Percentiles rank a stretch among this genome's conserved stretches.
Conservation (phyloP, 345 rosid species). For the Gossypium sturtianum region DNA sequence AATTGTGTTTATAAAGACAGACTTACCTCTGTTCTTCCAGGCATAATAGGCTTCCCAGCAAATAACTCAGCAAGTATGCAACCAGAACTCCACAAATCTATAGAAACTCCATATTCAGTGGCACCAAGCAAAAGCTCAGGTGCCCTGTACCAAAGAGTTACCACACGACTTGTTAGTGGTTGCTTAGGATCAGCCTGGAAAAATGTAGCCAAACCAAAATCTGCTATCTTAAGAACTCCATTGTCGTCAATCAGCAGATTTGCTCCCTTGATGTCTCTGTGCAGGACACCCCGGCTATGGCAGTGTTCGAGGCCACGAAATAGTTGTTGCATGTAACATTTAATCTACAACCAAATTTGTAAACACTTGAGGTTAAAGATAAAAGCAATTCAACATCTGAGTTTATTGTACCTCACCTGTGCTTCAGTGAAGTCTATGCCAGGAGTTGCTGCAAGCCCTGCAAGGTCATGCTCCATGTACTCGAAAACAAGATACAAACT, state of each 20-base stretch:
- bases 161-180: constrained; percentile 84
- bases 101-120: constrained; percentile 67
- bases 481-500: constrained; percentile 84
- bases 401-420: constrained; percentile 52
- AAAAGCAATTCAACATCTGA: neutral
- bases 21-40: constrained; percentile 90
- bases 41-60: constrained; percentile 89
- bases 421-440: constrained; percentile 74
- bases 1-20: neutral
- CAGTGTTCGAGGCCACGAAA: constrained; percentile 80
- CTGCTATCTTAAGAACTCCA: constrained; percentile 89
- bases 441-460: constrained; percentile 73
- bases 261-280: constrained; percentile 91
- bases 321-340: constrained; percentile 76
- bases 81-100: constrained; percentile 92
- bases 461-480: constrained; percentile 94
- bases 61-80: constrained; percentile 84
- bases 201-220: constrained; percentile 74
- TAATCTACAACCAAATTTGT: constrained; percentile 43
- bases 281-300: constrained; percentile 75
- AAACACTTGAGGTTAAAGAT: neutral
- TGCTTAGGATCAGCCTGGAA: constrained; percentile 49
- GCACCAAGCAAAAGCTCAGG: constrained; percentile 96
- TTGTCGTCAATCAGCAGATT: constrained; percentile 64
- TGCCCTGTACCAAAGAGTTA: constrained; percentile 94